A percentile compares a stretch with the other conserved stretches of the same genome.
Evolutionary conservation across 2,329 filamentous ascomycete genomes (phyloP).

Genomic region (Fusarium burgessii): DNA sequence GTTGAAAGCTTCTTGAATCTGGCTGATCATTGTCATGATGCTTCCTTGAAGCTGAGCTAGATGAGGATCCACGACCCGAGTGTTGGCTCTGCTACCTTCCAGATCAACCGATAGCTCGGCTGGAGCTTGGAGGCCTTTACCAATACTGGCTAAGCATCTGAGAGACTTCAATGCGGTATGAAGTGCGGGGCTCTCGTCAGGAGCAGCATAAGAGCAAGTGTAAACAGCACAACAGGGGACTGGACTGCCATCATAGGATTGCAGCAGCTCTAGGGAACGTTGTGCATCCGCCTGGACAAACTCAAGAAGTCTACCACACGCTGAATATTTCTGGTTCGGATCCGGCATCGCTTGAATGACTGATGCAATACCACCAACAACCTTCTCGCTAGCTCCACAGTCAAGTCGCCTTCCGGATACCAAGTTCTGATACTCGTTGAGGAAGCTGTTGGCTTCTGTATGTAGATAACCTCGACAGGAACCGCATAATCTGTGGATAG

Average conservation of each 20-base stretch:
- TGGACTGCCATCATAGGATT: conserved; percentile 8
- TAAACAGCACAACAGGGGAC: conserved; percentile 43
- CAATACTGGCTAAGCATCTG: conserved; percentile 76
- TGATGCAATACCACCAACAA: conserved; percentile 79
- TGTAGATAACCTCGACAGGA: conserved; percentile 79
- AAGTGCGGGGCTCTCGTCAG: conserved; percentile 58
- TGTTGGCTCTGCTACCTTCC: conserved; percentile 59
- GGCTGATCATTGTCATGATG: conserved; percentile 61
- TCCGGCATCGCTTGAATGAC: conserved; percentile 79
- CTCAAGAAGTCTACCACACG: conserved; percentile 43
- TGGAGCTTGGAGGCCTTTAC: conserved; percentile 77
- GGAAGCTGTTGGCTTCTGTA: conserved; percentile 74
- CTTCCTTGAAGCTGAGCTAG: conserved; percentile 56
- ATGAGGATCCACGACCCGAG: conserved; percentile 23
- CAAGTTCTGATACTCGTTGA: conserved; percentile 77
- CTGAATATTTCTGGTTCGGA: conserved; percentile 68
- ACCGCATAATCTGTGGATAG: conserved; percentile 79
- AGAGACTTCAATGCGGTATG: conserved; percentile 68
- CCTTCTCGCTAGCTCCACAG: conserved; percentile 76
- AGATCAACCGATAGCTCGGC: conserved; percentile 76
- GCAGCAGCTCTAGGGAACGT: conserved; percentile 39
- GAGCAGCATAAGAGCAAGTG: conserved; percentile 46
- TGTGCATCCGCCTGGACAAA: conserved; percentile 70
- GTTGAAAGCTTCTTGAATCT: conserved; percentile 65
- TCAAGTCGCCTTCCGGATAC: conserved; percentile 67